Evolutionary conservation across 371 early-diverging fungal genomes (phyloP).

Genomic region (Mortierella sp.): DNA sequence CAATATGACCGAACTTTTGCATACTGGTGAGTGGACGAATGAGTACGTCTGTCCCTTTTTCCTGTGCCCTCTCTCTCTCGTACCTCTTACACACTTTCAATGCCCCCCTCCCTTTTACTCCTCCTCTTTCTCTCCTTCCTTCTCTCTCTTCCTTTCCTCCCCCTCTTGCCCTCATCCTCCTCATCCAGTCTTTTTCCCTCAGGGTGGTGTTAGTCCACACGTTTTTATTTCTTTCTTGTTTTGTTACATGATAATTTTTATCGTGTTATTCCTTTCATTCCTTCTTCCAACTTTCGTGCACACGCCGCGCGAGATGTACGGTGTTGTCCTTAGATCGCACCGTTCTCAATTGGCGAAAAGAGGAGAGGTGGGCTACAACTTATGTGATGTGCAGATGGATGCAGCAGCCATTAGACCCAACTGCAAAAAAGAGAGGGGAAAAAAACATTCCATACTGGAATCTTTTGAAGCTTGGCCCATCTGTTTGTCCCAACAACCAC

Average conservation of each 20-base stretch:
- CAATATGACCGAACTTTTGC: constrained; percentile 89
- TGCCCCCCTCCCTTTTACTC: neutral
- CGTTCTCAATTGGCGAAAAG: neutral
- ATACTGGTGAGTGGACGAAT: constrained; percentile 75
- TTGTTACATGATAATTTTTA: neutral
- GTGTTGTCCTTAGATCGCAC: neutral
- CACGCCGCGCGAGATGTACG: neutral
- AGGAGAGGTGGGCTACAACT: neutral
- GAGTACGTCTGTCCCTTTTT: neutral
- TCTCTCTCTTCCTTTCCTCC: no score
- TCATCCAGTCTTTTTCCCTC: neutral
- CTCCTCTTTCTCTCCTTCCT: neutral
- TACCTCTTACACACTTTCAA: neutral
- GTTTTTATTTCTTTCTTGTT: neutral
- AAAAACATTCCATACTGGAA: neutral
- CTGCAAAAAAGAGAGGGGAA: neutral
- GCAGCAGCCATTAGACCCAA: neutral
- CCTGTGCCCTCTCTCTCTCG: neutral
- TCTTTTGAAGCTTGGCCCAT: neutral
- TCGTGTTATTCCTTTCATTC: neutral
- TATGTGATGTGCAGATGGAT: no score
- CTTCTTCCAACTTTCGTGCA: neutral
- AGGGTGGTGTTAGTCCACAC: neutral
- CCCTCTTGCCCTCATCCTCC: neutral
- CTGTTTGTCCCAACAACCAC: neutral